These are phyloP conservation scores for Myxozyma geophila DNA, from an alignment of 805 yeast species.

Conservation along the genomic window DNA sequence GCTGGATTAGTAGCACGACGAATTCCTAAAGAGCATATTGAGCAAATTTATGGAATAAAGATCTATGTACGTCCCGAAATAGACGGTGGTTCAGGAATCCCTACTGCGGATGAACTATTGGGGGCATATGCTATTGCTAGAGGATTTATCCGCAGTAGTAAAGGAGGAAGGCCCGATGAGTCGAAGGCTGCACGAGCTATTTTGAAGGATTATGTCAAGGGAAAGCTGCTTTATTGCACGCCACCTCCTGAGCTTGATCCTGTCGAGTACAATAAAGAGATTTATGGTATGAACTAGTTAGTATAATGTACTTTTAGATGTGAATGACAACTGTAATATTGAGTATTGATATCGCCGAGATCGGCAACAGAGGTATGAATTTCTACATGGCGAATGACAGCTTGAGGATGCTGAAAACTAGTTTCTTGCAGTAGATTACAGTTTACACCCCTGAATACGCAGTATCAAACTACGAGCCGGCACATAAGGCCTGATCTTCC, in stretches of 20 bases:
- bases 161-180: slow-evolving; percentile 96
- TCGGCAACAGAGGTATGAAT: no score
- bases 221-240: slow-evolving; percentile 78
- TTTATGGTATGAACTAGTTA: slow-evolving; percentile 8
- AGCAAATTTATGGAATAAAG: slow-evolving; percentile 91
- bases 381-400: no score
- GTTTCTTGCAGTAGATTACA: no score
- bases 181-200: slow-evolving; percentile 91
- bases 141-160: slow-evolving; percentile 92
- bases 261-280: slow-evolving; percentile 73
- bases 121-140: slow-evolving; percentile 94
- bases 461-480: no score
- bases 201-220: slow-evolving; percentile 92
- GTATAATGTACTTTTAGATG: neutral
- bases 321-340: neutral
- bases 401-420: no score
- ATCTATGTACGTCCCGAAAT: slow-evolving; percentile 73
- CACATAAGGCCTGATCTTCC: no score
- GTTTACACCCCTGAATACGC: no score
- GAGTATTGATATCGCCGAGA: no score
- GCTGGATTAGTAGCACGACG: slow-evolving; percentile 81
- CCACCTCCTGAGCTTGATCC: slow-evolving; percentile 82
- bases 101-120: slow-evolving; percentile 86
- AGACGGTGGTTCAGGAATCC: slow-evolving; percentile 87
- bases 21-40: slow-evolving; percentile 84